phyloP scores from a whole-genome alignment of 805 yeast species.

The Spencermartinsiella europaea region DNA sequence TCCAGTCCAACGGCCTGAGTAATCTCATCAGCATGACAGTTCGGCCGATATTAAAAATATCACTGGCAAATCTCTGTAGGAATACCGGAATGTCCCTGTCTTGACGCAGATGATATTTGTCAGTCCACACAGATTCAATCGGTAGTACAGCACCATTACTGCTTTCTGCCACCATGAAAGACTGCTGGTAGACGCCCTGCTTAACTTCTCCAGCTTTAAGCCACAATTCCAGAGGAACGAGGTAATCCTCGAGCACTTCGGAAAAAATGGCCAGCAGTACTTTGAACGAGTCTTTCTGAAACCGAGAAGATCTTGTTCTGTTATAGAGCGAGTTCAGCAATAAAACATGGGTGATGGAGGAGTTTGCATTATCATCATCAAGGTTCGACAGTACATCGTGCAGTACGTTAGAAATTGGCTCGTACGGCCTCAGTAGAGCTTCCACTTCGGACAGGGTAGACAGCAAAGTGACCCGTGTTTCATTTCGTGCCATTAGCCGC shows the following conservation, averaged over 20 bases:
- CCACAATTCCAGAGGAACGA: conserved; percentile 2
- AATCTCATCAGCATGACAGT: not conserved
- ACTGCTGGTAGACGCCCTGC: not conserved
- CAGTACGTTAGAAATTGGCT: conserved; percentile 4
- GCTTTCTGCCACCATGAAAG: not conserved
- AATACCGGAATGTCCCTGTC: not conserved
- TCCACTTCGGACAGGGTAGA: not conserved
- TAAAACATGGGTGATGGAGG: not conserved
- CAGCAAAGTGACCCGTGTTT: conserved; percentile 5
- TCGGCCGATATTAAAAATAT: not conserved
- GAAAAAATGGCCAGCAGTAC: not conserved
- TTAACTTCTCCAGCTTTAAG: conserved; percentile 1
- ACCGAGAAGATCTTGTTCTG: not conserved
- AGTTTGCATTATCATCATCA: not conserved
- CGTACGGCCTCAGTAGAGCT: conserved; percentile 6
- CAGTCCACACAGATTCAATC: not conserved
- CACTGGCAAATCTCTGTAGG: not conserved
- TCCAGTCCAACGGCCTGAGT: not conserved
- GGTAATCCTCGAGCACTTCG: conserved; percentile 6
- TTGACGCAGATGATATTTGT: not conserved
- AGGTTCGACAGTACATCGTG: not conserved
- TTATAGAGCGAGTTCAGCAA: conserved; percentile 9
- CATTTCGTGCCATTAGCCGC: conserved; percentile 1
- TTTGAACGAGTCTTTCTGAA: not conserved
- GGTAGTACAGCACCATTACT: not conserved